Base-by-base conservation (phyloP, 2,329 filamentous ascomycete species). In the Colletotrichum salicis region DNA sequence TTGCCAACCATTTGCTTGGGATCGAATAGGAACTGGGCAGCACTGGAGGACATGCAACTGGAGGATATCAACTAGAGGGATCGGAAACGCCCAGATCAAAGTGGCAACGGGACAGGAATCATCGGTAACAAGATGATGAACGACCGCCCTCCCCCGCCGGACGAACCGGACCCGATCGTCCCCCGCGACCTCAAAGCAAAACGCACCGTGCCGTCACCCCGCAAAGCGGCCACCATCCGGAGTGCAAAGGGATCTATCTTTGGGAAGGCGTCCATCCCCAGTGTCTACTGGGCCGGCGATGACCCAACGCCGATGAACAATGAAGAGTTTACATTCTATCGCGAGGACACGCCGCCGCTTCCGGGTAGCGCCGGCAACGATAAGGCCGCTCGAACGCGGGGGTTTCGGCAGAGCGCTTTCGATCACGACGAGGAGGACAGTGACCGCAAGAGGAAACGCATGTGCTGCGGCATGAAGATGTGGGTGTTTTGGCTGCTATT, bases 241-340 rank as follows among this genome's bases (percentile, higher is more conserved):
- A 69, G 64, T 55, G 69, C 65, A 55, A 71, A 71, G 54, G 69
- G 58, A 11, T 71, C 69, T 65, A 71, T 71, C 55, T 69, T 71
- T 55, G 59, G 65, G 41, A 69, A 69, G 54, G 69, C 65, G 27
- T 64, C 65, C n/a, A 71, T 71, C 22, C 69, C 69, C 19, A 69
- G 65, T 33, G 69, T 72, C 27, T 72, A 72, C 61, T 73, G 71
- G 67, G 71, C 63, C 48, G 64, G 55, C 55, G 70, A 73, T 58
- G 70, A 69, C 10, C 57, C 70, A 60, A 71, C 67, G 11, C 71
- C 69, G 8, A 10, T 59, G 31, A 37, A 61, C 59, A 51, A 60
- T 48, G 52, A 65, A 2, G 67, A 79, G 29, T 82, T 78, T 70
- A 85, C 83, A 0, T 85, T 85, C 48, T 83, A 82, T 74, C 80